Evolutionary conservation across 176 grass and related monocot genomes (phyloP), one percentile per base, ranked within the genome.

Genomic region (Alloteropsis semialata): DNA sequence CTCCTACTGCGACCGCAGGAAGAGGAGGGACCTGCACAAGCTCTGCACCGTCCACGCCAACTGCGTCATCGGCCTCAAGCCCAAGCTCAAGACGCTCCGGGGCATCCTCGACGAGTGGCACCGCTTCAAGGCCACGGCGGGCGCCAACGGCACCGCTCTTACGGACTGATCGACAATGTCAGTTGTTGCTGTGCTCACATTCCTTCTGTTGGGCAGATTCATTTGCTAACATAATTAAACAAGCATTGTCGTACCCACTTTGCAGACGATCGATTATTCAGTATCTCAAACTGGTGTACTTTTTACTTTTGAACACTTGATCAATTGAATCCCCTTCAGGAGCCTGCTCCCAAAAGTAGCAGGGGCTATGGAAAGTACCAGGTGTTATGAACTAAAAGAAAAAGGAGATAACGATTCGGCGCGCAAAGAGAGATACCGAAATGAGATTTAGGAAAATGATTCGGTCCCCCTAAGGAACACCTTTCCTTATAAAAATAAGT

Each of bases 371-470:
- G n/a, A n/a, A n/a, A n/a, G n/a, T n/a, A n/a, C n/a, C n/a, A n/a
- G n/a, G n/a, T n/a, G n/a, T n/a, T n/a, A n/a, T n/a, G n/a, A n/a
- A n/a, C n/a, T n/a, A n/a, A n/a, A n/a, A n/a, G n/a, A n/a, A n/a
- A n/a, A n/a, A n/a, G n/a, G n/a, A n/a, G n/a, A n/a, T n/a, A 34
- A 75, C 11, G 2, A 21, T 70, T 79, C 5, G 67, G 42, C 28
- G 45, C 6, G 44, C 38, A 66, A 58, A 79, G 28, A 34, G 49
- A 34, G 60, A 82, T 87, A 98, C 96, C 82, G 96, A 95, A 22
- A 98, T 98, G 24, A 98, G 96, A 81, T 95, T 96, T 30, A 98
- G 96, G 69, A 98, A 98, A 85, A 98, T 93, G 68, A 98, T 98
- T 57, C 84, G 81, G 44, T 83, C 89, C 87, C 95, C 96, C n/a